Conservation (phyloP, 106 monocot species). For the Dactylorhiza incarnata region DNA sequence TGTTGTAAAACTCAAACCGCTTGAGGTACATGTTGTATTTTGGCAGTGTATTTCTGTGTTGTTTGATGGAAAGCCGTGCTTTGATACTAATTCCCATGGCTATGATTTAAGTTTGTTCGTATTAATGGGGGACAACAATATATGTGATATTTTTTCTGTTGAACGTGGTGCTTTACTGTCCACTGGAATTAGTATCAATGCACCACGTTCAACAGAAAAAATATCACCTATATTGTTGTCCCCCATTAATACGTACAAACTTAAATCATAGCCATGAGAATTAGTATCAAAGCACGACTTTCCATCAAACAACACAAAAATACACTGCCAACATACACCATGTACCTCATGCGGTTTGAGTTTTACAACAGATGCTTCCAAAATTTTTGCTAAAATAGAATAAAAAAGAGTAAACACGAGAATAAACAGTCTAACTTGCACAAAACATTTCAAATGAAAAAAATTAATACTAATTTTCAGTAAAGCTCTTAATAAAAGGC, state of each 20-base stretch:
- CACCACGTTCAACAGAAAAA: constrained; percentile 53
- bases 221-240: constrained; percentile 31
- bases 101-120: too few species aligned
- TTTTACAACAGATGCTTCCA: constrained; percentile 15
- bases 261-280: constrained; percentile 8
- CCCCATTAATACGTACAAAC: constrained; percentile 36
- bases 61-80: too few species aligned
- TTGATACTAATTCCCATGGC: too few species aligned
- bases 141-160: too few species aligned
- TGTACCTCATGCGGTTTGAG: constrained; percentile 54
- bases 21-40: too few species aligned
- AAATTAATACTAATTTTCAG: constrained; percentile 45
- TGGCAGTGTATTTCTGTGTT: too few species aligned
- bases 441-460: neutral
- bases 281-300: constrained; percentile 11
- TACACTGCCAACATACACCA: constrained; percentile 50
- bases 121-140: too few species aligned
- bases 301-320: constrained; percentile 40
- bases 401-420: neutral
- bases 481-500: constrained; percentile 30
- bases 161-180: too few species aligned
- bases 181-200: constrained; percentile 24
- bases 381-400: constrained; percentile 37
- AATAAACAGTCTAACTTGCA: neutral
- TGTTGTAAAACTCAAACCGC: too few species aligned